Evolutionary conservation across 352 stramenopile genomes (phyloP), one percentile per base, ranked within the genome.

Genomic region (Saprolegnia parasitica): DNA sequence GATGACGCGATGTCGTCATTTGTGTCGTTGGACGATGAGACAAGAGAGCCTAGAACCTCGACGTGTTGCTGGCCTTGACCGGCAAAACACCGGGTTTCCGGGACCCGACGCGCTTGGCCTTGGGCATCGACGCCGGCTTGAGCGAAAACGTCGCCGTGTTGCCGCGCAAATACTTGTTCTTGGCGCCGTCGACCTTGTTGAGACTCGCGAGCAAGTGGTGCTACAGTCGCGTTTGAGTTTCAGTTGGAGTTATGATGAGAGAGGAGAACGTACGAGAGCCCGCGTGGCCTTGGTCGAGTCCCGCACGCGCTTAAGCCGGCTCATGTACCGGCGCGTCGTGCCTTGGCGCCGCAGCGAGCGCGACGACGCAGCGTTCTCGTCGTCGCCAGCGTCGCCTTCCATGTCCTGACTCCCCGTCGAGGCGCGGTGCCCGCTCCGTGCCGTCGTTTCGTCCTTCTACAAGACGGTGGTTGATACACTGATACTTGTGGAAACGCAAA

Each of bases 281-380:
- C 21, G 18, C 16, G n/a, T n/a, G n/a, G 42, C 29, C 18, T 24
- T 52, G 4, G 80, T 77, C 37, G 74, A 74, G 57, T 83, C 81
- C 23, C 86, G 86, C 24, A 87, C 80, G 8, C 78, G 89, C 77
- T 91, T 93, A 39, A 95, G 74, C 11, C 86, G 79, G 35, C 84
- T 85, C 56, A 95, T 73, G 63, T 95, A 95, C 29, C 86, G 77
- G 18, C 85, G 75, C 32, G 86, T 95, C 62, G 83, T 95, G 10
- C 84, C 84, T 71, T 92, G 81, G 29, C 37, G 37, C 15, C 42
- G 24, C 13, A 16, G 4, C 42, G 20, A 58, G 3, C 58, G 58
- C 13, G 47, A 8, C 62, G 45, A 77, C 66, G 26, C 65, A 15
- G 24, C 16, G 13, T 84, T 50, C 74, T 84, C 60, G 61, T 61